These are phyloP conservation scores for Hysterangium stoloniferum DNA, from an alignment of 768 basidiomycete genomes.

Conservation along the genomic window DNA sequence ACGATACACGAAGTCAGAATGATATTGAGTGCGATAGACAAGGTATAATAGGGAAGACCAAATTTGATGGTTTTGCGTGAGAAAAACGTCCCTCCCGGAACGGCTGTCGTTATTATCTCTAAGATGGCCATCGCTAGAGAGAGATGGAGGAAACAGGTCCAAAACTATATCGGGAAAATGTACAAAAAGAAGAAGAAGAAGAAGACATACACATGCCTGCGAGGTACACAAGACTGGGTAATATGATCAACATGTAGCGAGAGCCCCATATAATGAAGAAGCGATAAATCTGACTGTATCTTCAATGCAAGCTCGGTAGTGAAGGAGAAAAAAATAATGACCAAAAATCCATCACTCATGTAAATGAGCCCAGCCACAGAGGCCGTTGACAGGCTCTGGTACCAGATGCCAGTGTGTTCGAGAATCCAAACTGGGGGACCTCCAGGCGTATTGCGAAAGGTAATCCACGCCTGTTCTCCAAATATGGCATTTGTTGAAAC, in stretches of 20 bases:
- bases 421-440: constrained; percentile 29
- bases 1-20: background rate
- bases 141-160: background rate
- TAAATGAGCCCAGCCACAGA: constrained; percentile 26
- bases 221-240: constrained; percentile 20
- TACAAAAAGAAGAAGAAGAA: too few species aligned
- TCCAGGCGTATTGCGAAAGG: constrained; percentile 24
- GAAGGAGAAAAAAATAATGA: constrained; percentile 15
- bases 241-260: constrained; percentile 11
- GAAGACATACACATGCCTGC: constrained; percentile 18
- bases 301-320: background rate
- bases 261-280: constrained; percentile 28
- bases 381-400: constrained; percentile 24
- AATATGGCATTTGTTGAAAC: constrained; percentile 23
- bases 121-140: constrained; percentile 33
- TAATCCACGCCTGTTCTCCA: constrained; percentile 31
- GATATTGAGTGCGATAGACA: constrained; percentile 2
- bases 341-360: constrained; percentile 32
- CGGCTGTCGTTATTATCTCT: constrained; percentile 30
- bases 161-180: too few species aligned
- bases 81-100: constrained; percentile 35
- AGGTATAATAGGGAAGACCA: constrained; percentile 32
- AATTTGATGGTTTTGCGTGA: constrained; percentile 30
- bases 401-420: constrained; percentile 21
- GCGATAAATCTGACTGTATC: constrained; percentile 33